These are phyloP conservation scores for Phytophthora podocarpi DNA, from an alignment of 352 stramenopile species.

Conservation along the genomic window DNA sequence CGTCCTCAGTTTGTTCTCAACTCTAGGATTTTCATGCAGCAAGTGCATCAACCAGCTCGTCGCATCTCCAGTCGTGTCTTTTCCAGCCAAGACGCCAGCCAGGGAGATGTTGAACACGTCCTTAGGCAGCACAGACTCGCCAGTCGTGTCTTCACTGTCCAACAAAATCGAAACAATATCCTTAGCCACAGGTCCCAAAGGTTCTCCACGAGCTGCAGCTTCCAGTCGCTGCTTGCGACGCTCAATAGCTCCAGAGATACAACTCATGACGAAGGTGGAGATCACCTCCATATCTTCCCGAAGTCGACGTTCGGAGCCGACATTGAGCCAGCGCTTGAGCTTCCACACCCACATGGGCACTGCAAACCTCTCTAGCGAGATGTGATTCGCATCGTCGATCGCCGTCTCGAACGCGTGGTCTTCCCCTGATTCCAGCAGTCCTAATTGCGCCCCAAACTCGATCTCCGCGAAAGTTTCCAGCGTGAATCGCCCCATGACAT, in stretches of 20 bases:
- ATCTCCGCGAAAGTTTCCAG: constrained; percentile 57
- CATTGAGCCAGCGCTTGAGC: constrained; percentile 46
- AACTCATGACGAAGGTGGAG: constrained; percentile 43
- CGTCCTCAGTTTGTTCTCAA: constrained; percentile 42
- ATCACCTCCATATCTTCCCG: constrained; percentile 34
- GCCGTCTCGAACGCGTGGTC: constrained; percentile 47
- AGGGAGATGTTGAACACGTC: constrained; percentile 73
- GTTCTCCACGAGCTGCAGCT: no score
- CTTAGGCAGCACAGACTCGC: constrained; percentile 28
- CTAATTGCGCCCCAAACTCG: constrained; percentile 47
- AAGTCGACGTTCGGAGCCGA: constrained; percentile 41
- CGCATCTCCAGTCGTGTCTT: constrained; percentile 61
- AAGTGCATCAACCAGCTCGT: constrained; percentile 76
- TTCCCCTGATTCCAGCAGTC: constrained; percentile 45
- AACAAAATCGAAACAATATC: constrained; percentile 43
- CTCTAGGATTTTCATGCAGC: constrained; percentile 46
- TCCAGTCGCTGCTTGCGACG: constrained; percentile 17
- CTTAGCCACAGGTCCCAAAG: constrained; percentile 14
- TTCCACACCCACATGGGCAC: constrained; percentile 50
- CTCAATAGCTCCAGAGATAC: constrained; percentile 42
- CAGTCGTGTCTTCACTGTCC: no score
- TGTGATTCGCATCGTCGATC: constrained; percentile 44
- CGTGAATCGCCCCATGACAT: constrained; percentile 53
- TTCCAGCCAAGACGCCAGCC: constrained; percentile 63
- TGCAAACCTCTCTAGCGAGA: no score